These are phyloP conservation scores for Chlorociboria aeruginascens DNA, from an alignment of 495 filamentous ascomycete genomes.

Conservation along the genomic window DNA sequence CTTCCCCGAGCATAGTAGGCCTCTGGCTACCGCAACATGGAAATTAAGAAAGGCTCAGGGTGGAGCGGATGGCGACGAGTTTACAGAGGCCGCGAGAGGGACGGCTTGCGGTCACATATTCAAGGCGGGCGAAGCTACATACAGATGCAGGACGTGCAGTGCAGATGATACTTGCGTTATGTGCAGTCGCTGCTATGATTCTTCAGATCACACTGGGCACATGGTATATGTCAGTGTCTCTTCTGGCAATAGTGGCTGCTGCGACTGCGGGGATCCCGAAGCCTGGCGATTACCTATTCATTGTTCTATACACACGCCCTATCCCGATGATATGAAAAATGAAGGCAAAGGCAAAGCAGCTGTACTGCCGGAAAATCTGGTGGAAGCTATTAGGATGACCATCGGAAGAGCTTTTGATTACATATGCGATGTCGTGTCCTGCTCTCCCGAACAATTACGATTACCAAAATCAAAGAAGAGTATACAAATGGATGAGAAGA, in stretches of 20 bases:
- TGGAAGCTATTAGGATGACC: constrained; percentile 66
- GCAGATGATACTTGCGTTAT: constrained; percentile 78
- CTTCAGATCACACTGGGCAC: constrained; percentile 90
- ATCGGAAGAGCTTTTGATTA: constrained; percentile 81
- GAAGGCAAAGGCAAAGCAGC: constrained; percentile 53
- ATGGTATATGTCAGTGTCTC: constrained; percentile 78
- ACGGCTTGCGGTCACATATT: constrained; percentile 98
- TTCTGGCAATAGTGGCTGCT: constrained; percentile 85
- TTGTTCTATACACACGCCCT: constrained; percentile 82
- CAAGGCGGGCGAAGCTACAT: constrained; percentile 81
- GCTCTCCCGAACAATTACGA: constrained; percentile 88
- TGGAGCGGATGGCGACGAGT: constrained; percentile 87
- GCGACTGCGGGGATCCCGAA: constrained; percentile 91
- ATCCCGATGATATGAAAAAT: constrained; percentile 31
- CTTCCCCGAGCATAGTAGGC: constrained; percentile 57
- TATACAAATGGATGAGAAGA: constrained; percentile 69
- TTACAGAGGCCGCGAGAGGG: constrained; percentile 81
- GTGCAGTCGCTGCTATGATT: constrained; percentile 85
- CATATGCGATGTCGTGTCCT: constrained; percentile 93
- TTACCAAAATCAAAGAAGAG: constrained; percentile 68
- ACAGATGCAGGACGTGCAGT: constrained; percentile 86
- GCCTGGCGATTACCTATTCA: constrained; percentile 82
- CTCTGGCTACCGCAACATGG: constrained; percentile 44
- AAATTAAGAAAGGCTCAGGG: constrained; percentile 78
- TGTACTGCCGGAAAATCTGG: constrained; percentile 57